phyloP scores from a whole-genome alignment of 768 basidiomycete species.

The Peribolospora kevripleyi region DNA sequence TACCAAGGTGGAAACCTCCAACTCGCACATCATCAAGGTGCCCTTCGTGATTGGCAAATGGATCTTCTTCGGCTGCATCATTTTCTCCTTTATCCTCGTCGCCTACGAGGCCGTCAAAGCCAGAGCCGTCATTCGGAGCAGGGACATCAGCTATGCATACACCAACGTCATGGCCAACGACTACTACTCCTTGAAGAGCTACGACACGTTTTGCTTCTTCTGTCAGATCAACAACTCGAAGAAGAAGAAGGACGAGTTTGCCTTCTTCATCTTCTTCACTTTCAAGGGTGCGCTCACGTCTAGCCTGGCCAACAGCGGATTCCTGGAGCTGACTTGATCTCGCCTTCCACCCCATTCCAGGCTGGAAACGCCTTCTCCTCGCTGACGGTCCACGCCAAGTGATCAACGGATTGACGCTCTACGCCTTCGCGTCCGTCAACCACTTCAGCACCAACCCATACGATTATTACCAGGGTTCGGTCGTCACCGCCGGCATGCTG shows the following conservation, averaged over 20 bases:
- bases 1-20: slow-evolving; percentile 19
- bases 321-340: not conserved
- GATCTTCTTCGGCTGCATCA: slow-evolving; percentile 95
- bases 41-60: slow-evolving; percentile 76
- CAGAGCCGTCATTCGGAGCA: slow-evolving; percentile 76
- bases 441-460: slow-evolving; percentile 48
- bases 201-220: slow-evolving; percentile 96
- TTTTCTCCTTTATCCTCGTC: slow-evolving; percentile 89
- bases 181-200: slow-evolving; percentile 45
- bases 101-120: slow-evolving; percentile 80
- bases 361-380: slow-evolving; percentile 65
- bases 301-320: not conserved
- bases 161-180: slow-evolving; percentile 93
- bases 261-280: slow-evolving; percentile 96
- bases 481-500: slow-evolving; percentile 59
- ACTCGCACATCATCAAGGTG: slow-evolving; percentile 52
- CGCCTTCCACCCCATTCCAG: slow-evolving; percentile 19
- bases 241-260: slow-evolving; percentile 88
- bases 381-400: slow-evolving; percentile 93
- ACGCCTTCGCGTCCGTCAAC: slow-evolving; percentile 52
- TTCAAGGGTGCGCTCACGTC: slow-evolving; percentile 56
- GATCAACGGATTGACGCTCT: slow-evolving; percentile 92
- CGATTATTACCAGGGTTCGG: slow-evolving; percentile 27
- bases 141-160: slow-evolving; percentile 94
- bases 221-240: slow-evolving; percentile 87